A percentile compares a stretch with the other conserved stretches of the same genome.
Conservation (phyloP, 75 land plant species). For the Isoetes taiwanensis region DNA sequence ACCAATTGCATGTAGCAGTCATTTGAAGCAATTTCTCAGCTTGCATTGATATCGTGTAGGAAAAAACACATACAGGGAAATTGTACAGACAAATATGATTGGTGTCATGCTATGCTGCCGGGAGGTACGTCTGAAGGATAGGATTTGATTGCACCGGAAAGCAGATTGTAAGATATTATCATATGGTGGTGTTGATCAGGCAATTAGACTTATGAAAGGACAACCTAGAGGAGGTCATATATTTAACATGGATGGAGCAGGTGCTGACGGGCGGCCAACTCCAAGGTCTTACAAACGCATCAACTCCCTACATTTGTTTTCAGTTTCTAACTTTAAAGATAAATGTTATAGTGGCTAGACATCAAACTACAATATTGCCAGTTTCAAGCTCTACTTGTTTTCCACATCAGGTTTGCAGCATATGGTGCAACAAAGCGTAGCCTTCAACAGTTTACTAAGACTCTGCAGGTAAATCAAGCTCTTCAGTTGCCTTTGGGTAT, state of each 20-base stretch:
- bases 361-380: too few relatives aligned
- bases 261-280: conserved; percentile 97
- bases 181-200: conserved; percentile 25
- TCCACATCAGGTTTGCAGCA: conserved; percentile 93
- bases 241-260: conserved; percentile 98
- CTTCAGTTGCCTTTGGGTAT: neutral
- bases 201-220: conserved; percentile 71
- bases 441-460: conserved; percentile 86
- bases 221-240: conserved; percentile 91
- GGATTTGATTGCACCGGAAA: neutral
- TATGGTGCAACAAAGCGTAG: conserved; percentile 98
- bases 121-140: conserved; percentile 41
- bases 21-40: neutral
- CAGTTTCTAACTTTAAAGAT: too few relatives aligned
- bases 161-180: neutral
- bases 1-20: neutral
- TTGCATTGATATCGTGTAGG: neutral
- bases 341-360: too few relatives aligned
- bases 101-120: conserved; percentile 97
- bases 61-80: conserved; percentile 75
- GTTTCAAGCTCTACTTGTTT: too few relatives aligned
- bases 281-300: conserved; percentile 41
- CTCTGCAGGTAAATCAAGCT: conserved; percentile 55
- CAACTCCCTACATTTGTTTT: neutral
- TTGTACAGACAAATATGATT: conserved; percentile 86